Evolutionary conservation across 164 flowering plant genomes (phyloP).

Genomic region (Houttuynia cordata): DNA sequence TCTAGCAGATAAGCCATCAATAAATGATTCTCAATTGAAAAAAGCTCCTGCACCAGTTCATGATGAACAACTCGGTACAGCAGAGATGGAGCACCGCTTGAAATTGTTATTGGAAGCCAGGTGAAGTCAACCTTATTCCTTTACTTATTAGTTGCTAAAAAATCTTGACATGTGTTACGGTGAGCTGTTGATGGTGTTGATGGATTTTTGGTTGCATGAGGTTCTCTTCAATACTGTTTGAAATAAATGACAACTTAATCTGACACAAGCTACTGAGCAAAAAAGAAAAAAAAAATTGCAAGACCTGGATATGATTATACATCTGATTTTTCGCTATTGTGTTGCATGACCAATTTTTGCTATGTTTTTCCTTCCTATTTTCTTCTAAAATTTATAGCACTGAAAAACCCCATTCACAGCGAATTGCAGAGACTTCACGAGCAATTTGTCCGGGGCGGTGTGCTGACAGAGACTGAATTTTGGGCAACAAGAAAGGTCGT

Average conservation of each 20-base stretch:
- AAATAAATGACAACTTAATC: no score
- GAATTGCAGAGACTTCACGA: slow-evolving; percentile 91
- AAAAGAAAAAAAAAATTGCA: not conserved
- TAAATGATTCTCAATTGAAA: slow-evolving; percentile 29
- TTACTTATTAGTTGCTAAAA: not conserved
- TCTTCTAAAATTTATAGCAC: slow-evolving; percentile 5
- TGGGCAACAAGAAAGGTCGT: slow-evolving; percentile 92
- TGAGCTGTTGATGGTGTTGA: no score
- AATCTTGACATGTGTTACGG: not conserved
- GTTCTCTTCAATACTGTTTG: no score
- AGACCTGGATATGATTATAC: not conserved
- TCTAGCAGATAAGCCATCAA: slow-evolving; percentile 14
- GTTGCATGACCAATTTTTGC: not conserved
- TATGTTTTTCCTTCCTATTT: not conserved
- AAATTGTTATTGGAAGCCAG: slow-evolving; percentile 58
- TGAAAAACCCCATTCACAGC: slow-evolving; percentile 28
- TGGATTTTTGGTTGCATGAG: no score
- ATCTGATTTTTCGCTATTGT: not conserved
- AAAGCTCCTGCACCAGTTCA: slow-evolving; percentile 13
- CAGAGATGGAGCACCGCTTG: slow-evolving; percentile 56
- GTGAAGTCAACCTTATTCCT: slow-evolving; percentile 18
- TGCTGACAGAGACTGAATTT: slow-evolving; percentile 84
- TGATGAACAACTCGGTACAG: slow-evolving; percentile 53
- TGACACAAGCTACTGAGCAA: no score
- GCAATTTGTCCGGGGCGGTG: slow-evolving; percentile 63